Percentiles rank a stretch among this genome's conserved stretches.
These are phyloP conservation scores for Debaryomyces nepalensis DNA, from an alignment of 1,139 yeast species.

Conservation along the genomic window DNA sequence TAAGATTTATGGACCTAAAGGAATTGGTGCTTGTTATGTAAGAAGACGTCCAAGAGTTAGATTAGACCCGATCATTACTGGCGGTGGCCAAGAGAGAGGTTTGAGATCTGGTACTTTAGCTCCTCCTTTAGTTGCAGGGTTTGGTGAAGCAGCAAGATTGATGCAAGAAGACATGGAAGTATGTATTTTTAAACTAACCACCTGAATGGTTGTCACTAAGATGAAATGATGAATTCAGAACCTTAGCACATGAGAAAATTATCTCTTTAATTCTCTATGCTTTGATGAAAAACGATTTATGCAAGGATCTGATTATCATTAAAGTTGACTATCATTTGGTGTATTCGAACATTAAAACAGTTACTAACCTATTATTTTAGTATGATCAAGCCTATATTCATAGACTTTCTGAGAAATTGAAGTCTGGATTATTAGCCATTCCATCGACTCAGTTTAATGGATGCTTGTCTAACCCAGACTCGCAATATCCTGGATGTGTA, in stretches of 20 bases:
- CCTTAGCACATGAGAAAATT: constrained; percentile 8
- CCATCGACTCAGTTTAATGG: constrained; percentile 94
- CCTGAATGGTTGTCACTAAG: too few species aligned
- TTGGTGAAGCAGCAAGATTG: constrained; percentile 95
- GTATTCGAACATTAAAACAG: constrained; percentile 1
- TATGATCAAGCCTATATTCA: constrained; percentile 75
- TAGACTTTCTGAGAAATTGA: constrained; percentile 72
- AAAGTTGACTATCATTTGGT: constrained; percentile 1
- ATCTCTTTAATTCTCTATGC: constrained; percentile 10
- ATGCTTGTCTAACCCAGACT: constrained; percentile 58
- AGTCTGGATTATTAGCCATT: constrained; percentile 71
- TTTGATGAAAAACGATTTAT: constrained; percentile 19
- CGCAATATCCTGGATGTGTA: constrained; percentile 87
- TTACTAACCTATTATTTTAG: constrained; percentile 26
- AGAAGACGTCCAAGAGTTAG: constrained; percentile 99
- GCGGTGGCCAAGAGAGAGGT: constrained; percentile 99
- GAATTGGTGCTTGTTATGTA: constrained; percentile 93
- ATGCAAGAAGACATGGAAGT: constrained; percentile 69
- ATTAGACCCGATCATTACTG: constrained; percentile 90
- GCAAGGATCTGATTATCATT: constrained; percentile 29
- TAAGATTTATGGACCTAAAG: constrained; percentile 97
- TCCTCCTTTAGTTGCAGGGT: constrained; percentile 92
- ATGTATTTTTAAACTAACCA: constrained; percentile 23
- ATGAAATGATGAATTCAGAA: constrained; percentile 7
- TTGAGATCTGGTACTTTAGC: constrained; percentile 96